Base-by-base conservation (phyloP, 2,329 filamentous ascomycete species). In the Dactylellina sp. region DNA sequence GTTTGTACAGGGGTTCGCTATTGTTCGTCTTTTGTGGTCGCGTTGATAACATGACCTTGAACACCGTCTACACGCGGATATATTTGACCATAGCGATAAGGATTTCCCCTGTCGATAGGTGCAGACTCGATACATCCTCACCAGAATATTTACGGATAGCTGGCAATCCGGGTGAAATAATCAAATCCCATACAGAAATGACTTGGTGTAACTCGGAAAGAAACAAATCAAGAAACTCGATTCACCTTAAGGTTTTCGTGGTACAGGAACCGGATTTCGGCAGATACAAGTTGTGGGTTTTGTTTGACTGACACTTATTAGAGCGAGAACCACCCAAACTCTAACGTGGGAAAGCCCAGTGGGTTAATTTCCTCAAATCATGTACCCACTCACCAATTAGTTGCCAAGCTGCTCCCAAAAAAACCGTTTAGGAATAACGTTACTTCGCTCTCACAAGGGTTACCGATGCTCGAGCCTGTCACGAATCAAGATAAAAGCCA, bases 401-500 rank as follows among this genome's bases (percentile, higher is more conserved):
- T 22, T 14, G 14, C 42, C 28, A 46, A 47, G 37, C n/a, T 28
- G 28, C 22, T 24, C 18, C 40, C 39, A 32, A 28, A 12, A 14
- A 40, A 12, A 14, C 35, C 25, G 44, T 71, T 57, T 71, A 40
- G 14, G 57, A 57, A 71, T 71, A 71, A 71, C 65, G 57, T 63
- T 71, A 52, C 28, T 49, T 35, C 18, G 12, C 14, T 14, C 2
- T 44, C 56, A 14, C 44, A 60, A 46, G 56, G 53, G 28, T 49
- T 18, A 11, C 11, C 5, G 11, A 20, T 20, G 28, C 24, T 52
- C 50, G 44, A 71, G 57, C 57, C 59, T 56, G 49, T 55, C 52
- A 50, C 25, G 20, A 35, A 4, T 12, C 40, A 20, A 24, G 32
- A 39, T 18, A 49, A 71, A 56, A 57, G 65, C 65, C 65, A 70